Evolutionary conservation across 306 rosid genomes (phyloP).

Genomic region (Pterocarpus macrocarpus): DNA sequence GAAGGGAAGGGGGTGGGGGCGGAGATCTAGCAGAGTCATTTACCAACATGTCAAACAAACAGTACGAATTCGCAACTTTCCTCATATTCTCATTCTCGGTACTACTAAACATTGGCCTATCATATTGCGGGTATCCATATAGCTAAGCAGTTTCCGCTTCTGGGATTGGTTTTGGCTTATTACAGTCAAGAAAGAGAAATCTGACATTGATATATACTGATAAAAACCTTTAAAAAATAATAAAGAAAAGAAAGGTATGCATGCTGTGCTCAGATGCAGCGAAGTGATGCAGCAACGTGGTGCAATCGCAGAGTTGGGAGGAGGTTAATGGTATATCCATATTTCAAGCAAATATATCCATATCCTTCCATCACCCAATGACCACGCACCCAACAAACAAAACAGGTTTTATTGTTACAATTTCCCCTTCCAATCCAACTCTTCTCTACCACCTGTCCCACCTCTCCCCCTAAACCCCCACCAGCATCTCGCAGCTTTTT

Average conservation of each 20-base stretch:
- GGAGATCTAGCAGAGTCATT: too few relatives aligned
- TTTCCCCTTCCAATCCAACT: slow-evolving; percentile 17
- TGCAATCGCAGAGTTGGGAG: slow-evolving; percentile 31
- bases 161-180: background rate
- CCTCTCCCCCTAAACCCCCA: background rate
- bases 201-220: background rate
- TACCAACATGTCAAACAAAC: too few relatives aligned
- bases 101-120: background rate
- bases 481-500: background rate
- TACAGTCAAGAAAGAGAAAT: background rate
- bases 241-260: slow-evolving; percentile 30
- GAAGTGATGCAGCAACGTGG: slow-evolving; percentile 40
- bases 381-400: background rate
- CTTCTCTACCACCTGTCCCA: slow-evolving; percentile 48
- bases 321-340: slow-evolving; percentile 30
- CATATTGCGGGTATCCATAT: background rate
- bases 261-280: slow-evolving; percentile 30
- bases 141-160: background rate
- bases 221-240: background rate
- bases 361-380: background rate
- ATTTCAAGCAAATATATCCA: slow-evolving; percentile 24
- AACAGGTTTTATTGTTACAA: background rate
- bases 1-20: too few relatives aligned
- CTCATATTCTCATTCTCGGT: background rate
- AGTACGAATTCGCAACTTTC: too few relatives aligned